Conservation (phyloP, 176 grass and related monocot genomes). For the Rhynchospora breviuscula region DNA sequence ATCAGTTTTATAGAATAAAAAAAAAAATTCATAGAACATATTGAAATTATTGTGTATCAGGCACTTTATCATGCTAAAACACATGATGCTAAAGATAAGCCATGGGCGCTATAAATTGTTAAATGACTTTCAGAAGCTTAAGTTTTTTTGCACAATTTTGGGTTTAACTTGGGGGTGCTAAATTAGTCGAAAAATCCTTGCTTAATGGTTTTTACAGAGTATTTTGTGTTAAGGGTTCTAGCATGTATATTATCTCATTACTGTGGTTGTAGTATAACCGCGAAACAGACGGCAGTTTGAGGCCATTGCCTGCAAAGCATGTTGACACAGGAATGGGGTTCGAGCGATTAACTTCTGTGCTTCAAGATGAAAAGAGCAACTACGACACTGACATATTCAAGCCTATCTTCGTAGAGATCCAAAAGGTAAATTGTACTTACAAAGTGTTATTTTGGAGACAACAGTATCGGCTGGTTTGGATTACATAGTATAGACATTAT, state of each 20-base stretch:
- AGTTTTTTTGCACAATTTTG: neutral
- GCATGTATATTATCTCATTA: neutral
- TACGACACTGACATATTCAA: constrained; percentile 87
- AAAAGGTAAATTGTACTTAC: constrained; percentile 46
- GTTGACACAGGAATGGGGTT: constrained; percentile 96
- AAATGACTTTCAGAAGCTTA: neutral
- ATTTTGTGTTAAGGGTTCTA: neutral
- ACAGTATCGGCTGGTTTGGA: neutral
- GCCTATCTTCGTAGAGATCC: constrained; percentile 86
- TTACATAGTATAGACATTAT: neutral
- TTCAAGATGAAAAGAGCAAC: constrained; percentile 98
- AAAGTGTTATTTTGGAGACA: neutral
- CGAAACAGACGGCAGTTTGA: constrained; percentile 69
- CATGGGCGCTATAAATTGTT: neutral
- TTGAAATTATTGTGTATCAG: neutral
- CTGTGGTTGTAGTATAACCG: constrained; percentile 71
- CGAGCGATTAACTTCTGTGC: constrained; percentile 78
- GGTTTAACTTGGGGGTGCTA: neutral
- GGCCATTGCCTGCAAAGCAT: constrained; percentile 80
- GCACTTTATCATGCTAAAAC: neutral
- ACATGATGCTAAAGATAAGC: neutral
- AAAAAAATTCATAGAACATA: too few species aligned
- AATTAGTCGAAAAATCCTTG: neutral
- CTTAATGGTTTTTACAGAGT: neutral
- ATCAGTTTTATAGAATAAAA: too few species aligned